Evolutionary conservation across 2,329 filamentous ascomycete species (phyloP).

Genomic region (Aurifilum marmelostoma): DNA sequence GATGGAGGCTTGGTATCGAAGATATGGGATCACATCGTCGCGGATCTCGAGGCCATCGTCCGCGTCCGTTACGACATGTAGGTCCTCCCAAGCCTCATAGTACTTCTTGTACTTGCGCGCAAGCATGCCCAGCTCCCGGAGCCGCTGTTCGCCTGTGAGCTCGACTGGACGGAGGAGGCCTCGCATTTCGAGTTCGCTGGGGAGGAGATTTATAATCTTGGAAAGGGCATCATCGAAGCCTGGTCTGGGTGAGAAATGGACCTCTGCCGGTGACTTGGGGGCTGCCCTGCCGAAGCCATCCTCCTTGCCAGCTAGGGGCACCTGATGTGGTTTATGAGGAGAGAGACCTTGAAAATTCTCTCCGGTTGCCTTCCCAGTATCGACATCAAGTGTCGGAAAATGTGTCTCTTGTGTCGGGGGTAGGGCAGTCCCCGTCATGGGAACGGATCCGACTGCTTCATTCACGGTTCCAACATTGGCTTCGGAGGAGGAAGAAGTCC

Average conservation of each 20-base stretch:
- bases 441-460: background rate
- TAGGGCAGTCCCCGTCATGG: background rate
- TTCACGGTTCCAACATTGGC: background rate
- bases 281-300: background rate
- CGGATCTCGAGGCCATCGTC: slow-evolving; percentile 43
- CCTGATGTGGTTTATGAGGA: background rate
- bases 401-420: background rate
- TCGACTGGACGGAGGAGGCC: slow-evolving; percentile 43
- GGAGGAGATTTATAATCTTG: slow-evolving; percentile 36
- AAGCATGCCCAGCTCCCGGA: slow-evolving; percentile 45
- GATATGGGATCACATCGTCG: slow-evolving; percentile 46
- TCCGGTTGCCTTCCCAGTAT: background rate
- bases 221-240: slow-evolving; percentile 33
- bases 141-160: slow-evolving; percentile 42
- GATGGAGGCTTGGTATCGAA: slow-evolving; percentile 35
- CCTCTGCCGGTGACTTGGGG: background rate
- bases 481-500: background rate
- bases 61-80: slow-evolving; percentile 36
- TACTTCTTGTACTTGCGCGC: slow-evolving; percentile 44
- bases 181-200: slow-evolving; percentile 40
- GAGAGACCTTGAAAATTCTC: background rate
- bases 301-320: background rate
- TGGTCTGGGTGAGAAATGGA: slow-evolving; percentile 12
- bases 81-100: slow-evolving; percentile 45
- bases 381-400: slow-evolving; percentile 3